A percentile compares a stretch with the other conserved stretches of the same genome.
Conservation (phyloP, 2,329 filamentous ascomycete genomes). For the Pseudocercospora eumusae region DNA sequence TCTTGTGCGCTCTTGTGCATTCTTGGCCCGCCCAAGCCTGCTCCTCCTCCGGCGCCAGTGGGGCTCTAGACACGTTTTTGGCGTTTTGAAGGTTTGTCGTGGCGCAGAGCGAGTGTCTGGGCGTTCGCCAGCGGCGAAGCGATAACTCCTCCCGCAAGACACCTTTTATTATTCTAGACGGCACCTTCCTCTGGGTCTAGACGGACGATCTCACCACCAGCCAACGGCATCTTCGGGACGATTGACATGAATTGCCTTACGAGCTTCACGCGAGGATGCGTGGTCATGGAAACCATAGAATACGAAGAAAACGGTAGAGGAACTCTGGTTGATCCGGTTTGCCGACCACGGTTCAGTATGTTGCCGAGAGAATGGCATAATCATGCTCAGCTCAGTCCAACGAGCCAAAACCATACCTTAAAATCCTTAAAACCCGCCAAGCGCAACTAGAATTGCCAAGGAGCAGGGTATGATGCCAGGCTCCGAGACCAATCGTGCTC, state of each 20-base stretch:
- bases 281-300: background rate
- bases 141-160: constrained; percentile 5
- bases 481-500: constrained; percentile 3
- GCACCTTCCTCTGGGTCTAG: constrained; percentile 14
- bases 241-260: background rate
- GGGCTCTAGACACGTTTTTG: constrained; percentile 23
- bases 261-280: background rate
- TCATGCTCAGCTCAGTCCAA: constrained; percentile 11
- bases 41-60: constrained; percentile 9
- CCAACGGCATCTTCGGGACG: constrained; percentile 7
- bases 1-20: constrained; percentile 28
- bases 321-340: constrained; percentile 9
- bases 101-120: constrained; percentile 21
- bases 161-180: too few species aligned
- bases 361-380: constrained; percentile 11
- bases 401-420: background rate
- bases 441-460: constrained; percentile 4
- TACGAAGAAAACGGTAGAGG: constrained; percentile 1
- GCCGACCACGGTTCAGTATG: constrained; percentile 1
- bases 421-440: constrained; percentile 10
- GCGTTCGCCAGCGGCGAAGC: constrained; percentile 14
- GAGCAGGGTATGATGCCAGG: constrained; percentile 3
- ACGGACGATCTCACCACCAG: constrained; percentile 14
- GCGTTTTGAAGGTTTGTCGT: constrained; percentile 17
- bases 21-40: constrained; percentile 25